A percentile compares a stretch with the other conserved stretches of the same genome.
Evolutionary conservation across 2,329 filamentous ascomycete genomes (phyloP).

Genomic region (Orbilia oligospora): DNA sequence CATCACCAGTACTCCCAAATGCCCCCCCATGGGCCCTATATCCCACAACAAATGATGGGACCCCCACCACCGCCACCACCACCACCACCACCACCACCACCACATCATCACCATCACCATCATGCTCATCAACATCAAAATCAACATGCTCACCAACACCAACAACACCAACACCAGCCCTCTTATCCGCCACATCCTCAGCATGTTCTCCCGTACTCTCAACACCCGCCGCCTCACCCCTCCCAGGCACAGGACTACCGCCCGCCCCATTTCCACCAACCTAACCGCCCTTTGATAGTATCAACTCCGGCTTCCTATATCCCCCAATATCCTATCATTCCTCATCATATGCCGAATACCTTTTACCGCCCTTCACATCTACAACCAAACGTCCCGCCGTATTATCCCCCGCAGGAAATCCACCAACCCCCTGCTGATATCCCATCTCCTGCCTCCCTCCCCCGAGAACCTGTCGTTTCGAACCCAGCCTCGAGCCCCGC

Average conservation of each 20-base stretch:
- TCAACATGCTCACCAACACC: constrained; percentile 21
- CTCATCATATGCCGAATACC: constrained; percentile 64
- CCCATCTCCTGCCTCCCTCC: constrained; percentile 52
- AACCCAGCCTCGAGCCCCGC: constrained; percentile 46
- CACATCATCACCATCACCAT: constrained; percentile 4
- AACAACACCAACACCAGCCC: constrained; percentile 33
- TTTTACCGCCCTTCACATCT: constrained; percentile 73
- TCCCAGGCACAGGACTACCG: constrained; percentile 69
- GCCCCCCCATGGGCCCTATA: constrained; percentile 48
- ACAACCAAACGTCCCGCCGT: constrained; percentile 38
- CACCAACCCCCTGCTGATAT: constrained; percentile 42
- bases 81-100: constrained; percentile 25
- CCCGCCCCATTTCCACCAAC: constrained; percentile 66
- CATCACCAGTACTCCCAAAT: constrained; percentile 51
- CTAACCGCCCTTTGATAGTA: constrained; percentile 65
- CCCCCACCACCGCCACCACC: constrained; percentile 26
- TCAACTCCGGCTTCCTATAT: constrained; percentile 18
- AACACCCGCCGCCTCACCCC: constrained; percentile 32
- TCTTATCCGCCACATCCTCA: constrained; percentile 43
- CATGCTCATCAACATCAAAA: constrained; percentile 24
- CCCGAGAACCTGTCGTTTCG: constrained; percentile 28
- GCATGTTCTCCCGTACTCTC: constrained; percentile 41
- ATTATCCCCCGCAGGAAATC: constrained; percentile 40
- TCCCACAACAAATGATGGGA: constrained; percentile 50
- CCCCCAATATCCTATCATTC: constrained; percentile 42